Evolutionary conservation across 1,284 basidiomycete genomes (phyloP), one percentile per base, ranked within the genome.

Genomic region (Puccinia polysora): DNA sequence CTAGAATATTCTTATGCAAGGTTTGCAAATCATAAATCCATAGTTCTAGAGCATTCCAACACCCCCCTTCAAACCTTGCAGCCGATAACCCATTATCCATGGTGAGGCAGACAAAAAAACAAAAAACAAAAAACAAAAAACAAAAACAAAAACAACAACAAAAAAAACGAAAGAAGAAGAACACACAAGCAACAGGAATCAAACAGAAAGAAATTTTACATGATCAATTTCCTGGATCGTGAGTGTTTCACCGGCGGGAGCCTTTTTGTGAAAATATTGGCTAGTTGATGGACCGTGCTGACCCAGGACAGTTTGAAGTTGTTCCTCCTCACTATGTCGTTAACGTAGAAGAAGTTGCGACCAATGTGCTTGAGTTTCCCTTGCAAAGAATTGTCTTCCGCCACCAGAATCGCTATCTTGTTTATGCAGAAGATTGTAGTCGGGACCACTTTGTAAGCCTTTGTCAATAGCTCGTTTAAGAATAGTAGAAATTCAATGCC

Each of bases 221-320:
- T n/a, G n/a, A n/a, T n/a, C n/a, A n/a, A n/a, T n/a, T n/a, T n/a
- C n/a, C n/a, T n/a, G n/a, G n/a, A n/a, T n/a, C n/a, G n/a, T n/a
- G n/a, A n/a, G n/a, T n/a, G n/a, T 43, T 43, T 43, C 40, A 43
- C 49, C 49, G 55, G 55, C 23, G 5, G 12, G 23, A 58, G 20
- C 12, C 25, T 14, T 20, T 58, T 58, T 28, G 55, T 58, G 32
- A 58, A 34, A 14, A 58, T 58, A 28, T 58, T 28, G 23, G 55
- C 55, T 12, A 58, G 23, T 58, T 58, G 55, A 34, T 58, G 8
- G 12, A 28, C 14, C 28, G 55, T 58, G 6, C 18, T 14, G 5
- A 32, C 30, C 55, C 55, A 58, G 30, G 15, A 28, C 4, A 58
- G 5, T 58, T 28, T 58, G 12, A 30, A 10, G 28, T 30, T 28